Evolutionary conservation across 208 protist genomes (phyloP).

Genomic region (Zelonia costaricensis): DNA sequence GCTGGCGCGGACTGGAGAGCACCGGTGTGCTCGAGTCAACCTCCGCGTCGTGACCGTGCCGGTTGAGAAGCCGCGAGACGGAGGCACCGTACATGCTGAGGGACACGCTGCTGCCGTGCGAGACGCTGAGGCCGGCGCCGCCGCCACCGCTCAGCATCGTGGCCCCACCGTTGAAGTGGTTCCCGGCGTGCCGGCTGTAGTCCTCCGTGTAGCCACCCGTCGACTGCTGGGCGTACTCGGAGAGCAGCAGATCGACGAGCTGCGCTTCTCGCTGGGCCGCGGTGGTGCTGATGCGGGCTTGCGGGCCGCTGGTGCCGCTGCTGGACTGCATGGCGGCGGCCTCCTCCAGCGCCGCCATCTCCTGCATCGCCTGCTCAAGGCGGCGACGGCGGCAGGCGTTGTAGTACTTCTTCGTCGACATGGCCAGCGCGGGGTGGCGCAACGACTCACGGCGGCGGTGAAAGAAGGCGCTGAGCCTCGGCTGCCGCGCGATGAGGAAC

Average conservation of each 20-base stretch:
- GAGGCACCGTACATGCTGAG: slow-evolving; percentile 6
- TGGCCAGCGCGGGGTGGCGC: slow-evolving; percentile 80
- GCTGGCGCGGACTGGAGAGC: background rate
- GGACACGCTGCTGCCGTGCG: slow-evolving; percentile 5
- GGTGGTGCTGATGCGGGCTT: background rate
- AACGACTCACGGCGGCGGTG: slow-evolving; percentile 71
- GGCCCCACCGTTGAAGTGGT: background rate
- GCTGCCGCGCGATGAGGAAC: slow-evolving; percentile 71
- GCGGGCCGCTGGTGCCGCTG: background rate
- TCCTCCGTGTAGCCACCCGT: slow-evolving; percentile 8
- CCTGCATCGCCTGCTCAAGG: slow-evolving; percentile 20
- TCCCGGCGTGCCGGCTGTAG: background rate
- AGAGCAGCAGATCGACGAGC: slow-evolving; percentile 25
- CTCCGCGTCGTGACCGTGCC: background rate
- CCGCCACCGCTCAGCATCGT: background rate
- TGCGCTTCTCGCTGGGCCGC: slow-evolving; percentile 14
- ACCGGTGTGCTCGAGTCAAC: background rate
- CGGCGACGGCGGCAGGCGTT: slow-evolving; percentile 30
- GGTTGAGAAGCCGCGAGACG: background rate
- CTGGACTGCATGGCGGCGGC: background rate
- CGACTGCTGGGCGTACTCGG: slow-evolving; percentile 30
- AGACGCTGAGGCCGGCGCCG: slow-evolving; percentile 1
- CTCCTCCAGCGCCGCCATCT: slow-evolving; percentile 9
- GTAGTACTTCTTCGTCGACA: slow-evolving; percentile 77
- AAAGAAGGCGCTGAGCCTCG: slow-evolving; percentile 66